Percentiles rank a stretch among this genome's conserved stretches.
These are phyloP conservation scores for Dittrichia graveolens DNA, from an alignment of 129 eudicot species.

Conservation along the genomic window DNA sequence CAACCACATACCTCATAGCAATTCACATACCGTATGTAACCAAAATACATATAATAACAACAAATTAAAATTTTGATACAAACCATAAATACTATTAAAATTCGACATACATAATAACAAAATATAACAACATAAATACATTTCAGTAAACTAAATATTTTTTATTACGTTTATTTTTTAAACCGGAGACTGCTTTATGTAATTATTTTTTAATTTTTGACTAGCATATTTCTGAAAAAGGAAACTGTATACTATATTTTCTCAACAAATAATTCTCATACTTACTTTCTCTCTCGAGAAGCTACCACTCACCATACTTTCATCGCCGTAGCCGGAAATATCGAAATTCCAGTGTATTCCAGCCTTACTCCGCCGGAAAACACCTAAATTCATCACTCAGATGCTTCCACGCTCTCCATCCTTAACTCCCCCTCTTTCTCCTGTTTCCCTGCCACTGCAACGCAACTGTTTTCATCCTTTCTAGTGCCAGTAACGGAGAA, in stretches of 20 bases:
- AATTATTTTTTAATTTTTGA: neutral
- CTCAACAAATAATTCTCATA: conserved; percentile 30
- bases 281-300: conserved; percentile 25
- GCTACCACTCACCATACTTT: conserved; percentile 29
- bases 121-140: too few species aligned
- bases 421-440: conserved; percentile 44
- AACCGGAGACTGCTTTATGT: conserved; percentile 8
- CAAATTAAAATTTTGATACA: too few species aligned
- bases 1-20: too few species aligned
- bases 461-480: conserved; percentile 38
- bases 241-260: conserved; percentile 30
- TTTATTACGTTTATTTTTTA: too few species aligned
- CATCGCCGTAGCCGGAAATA: conserved; percentile 2
- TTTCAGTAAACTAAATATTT: too few species aligned
- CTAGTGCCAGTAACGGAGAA: conserved; percentile 37
- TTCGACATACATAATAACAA: too few species aligned
- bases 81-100: too few species aligned
- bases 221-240: neutral
- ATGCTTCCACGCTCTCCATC: conserved; percentile 63
- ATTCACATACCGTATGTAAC: too few species aligned
- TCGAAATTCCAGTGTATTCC: conserved; percentile 26
- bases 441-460: conserved; percentile 42
- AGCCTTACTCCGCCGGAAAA: conserved; percentile 41
- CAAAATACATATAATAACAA: too few species aligned
- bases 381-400: conserved; percentile 26